Percentiles rank a stretch among this genome's conserved stretches.
Evolutionary conservation across 352 stramenopile genomes (phyloP).

Genomic region (Elongisporangium anandrum): DNA sequence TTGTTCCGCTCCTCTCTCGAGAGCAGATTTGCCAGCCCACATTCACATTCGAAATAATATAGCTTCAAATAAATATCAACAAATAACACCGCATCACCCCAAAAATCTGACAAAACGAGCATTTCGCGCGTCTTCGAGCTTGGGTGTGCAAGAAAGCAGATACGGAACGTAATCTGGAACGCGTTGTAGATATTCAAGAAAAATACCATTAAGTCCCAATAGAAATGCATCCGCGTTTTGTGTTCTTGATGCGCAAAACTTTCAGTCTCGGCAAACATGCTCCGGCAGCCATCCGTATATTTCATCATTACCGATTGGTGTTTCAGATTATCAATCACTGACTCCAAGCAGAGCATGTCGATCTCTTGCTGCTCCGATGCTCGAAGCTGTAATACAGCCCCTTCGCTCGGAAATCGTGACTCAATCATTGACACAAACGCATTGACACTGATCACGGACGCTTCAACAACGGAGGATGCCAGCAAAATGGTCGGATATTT

Average conservation of each 20-base stretch:
- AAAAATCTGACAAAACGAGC: conserved; percentile 33
- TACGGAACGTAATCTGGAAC: conserved; percentile 66
- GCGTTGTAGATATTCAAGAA: conserved; percentile 59
- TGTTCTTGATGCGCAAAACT: conserved; percentile 32
- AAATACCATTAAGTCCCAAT: conserved; percentile 58
- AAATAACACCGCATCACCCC: conserved; percentile 34
- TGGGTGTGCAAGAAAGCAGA: conserved; percentile 50
- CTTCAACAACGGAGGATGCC: conserved; percentile 46
- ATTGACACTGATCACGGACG: conserved; percentile 40
- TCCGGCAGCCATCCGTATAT: conserved; percentile 48
- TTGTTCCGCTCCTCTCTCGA: conserved; percentile 35
- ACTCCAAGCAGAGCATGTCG: conserved; percentile 39
- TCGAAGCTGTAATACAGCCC: conserved; percentile 25
- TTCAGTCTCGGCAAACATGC: conserved; percentile 58
- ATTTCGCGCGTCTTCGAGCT: conserved; percentile 7
- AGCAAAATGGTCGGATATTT: conserved; percentile 47
- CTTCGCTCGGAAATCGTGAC: conserved; percentile 35
- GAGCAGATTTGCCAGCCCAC: conserved; percentile 43
- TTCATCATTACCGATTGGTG: conserved; percentile 29
- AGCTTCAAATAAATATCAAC: conserved; percentile 67
- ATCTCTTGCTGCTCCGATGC: conserved; percentile 46
- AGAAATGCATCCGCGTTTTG: conserved; percentile 51
- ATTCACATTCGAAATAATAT: conserved; percentile 75
- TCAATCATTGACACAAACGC: conserved; percentile 47
- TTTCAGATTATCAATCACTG: conserved; percentile 49